A percentile compares a stretch with the other conserved stretches of the same genome.
Conservation (phyloP, 495 filamentous ascomycete species). For the Halenospora varia region DNA sequence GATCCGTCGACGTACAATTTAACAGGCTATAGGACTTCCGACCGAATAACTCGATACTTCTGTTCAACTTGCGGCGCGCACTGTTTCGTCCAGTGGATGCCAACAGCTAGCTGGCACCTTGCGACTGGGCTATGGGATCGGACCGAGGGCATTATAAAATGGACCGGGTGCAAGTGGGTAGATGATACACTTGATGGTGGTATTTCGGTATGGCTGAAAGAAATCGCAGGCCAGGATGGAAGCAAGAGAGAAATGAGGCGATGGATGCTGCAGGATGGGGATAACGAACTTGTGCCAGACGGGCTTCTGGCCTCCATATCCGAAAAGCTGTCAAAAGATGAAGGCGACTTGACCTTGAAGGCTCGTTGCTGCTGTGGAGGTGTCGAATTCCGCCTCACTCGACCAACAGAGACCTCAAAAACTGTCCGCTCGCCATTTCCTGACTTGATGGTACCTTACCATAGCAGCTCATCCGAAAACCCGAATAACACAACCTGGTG, state of each 20-base stretch:
- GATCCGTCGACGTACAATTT: conserved; percentile 32
- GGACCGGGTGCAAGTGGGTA: conserved; percentile 38
- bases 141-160: conserved; percentile 27
- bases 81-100: conserved; percentile 40
- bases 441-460: conserved; percentile 48
- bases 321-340: neutral
- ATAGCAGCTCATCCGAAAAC: conserved; percentile 32
- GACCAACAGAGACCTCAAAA: conserved; percentile 32
- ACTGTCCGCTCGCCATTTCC: conserved; percentile 44
- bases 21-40: conserved; percentile 43
- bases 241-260: conserved; percentile 34
- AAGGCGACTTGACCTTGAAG: conserved; percentile 27
- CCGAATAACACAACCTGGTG: conserved; percentile 49
- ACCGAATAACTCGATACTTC: conserved; percentile 54
- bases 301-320: conserved; percentile 19
- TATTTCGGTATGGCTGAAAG: conserved; percentile 37
- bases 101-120: conserved; percentile 19
- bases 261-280: conserved; percentile 23
- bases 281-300: conserved; percentile 36
- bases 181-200: conserved; percentile 27
- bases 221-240: conserved; percentile 35
- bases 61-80: conserved; percentile 68
- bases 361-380: conserved; percentile 40
- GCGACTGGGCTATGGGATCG: conserved; percentile 22
- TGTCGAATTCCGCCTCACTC: conserved; percentile 38